phyloP scores from a whole-genome alignment of 495 filamentous ascomycete species.

The Tuber brumale region DNA sequence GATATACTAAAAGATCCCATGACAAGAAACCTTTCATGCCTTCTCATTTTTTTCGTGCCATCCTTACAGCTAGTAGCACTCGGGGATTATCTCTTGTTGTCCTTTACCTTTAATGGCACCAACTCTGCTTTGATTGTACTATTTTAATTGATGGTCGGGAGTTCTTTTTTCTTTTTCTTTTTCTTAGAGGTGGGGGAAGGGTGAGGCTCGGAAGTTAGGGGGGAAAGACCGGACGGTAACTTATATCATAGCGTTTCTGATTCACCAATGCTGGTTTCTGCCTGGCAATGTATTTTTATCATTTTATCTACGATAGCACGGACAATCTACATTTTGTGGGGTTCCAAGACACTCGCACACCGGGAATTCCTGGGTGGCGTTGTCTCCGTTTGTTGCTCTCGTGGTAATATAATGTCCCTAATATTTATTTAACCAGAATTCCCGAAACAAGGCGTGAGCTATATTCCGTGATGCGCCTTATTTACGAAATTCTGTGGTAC shows the following conservation, averaged over 20 bases:
- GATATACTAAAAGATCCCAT: conserved; percentile 58
- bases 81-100: neutral
- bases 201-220: neutral
- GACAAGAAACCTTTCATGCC: neutral
- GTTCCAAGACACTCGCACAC: neutral
- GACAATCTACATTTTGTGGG: neutral
- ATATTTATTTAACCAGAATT: neutral
- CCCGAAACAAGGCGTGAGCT: neutral
- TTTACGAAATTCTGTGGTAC: neutral
- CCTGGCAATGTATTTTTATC: conserved; percentile 4
- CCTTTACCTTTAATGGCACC: neutral
- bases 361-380: neutral
- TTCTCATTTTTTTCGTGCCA: neutral
- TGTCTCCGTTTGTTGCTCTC: neutral
- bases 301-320: neutral
- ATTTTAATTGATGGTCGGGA: neutral
- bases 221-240: neutral
- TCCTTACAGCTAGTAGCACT: neutral
- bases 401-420: neutral
- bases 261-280: neutral
- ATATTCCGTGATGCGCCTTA: neutral
- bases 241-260: conserved; percentile 1
- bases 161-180: neutral
- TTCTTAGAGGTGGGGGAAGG: conserved; percentile 1
- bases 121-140: neutral